Evolutionary conservation across 805 yeast genomes (phyloP).

Genomic region (Candida tammaniensis): DNA sequence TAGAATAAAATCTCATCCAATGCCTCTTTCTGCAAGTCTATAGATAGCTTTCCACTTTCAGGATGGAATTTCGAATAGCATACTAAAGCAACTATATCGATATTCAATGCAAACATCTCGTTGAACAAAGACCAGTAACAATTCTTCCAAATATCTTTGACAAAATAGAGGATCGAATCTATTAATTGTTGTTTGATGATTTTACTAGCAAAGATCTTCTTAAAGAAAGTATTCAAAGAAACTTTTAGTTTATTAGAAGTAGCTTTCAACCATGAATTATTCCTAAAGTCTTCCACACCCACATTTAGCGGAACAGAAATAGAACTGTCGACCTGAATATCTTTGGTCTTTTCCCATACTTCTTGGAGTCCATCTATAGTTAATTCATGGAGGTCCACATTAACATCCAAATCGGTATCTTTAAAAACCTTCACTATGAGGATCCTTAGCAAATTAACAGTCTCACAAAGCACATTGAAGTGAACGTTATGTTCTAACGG

Average conservation of each 20-base stretch:
- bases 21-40: constrained; percentile 7
- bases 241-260: constrained; percentile 37
- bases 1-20: constrained; percentile 6
- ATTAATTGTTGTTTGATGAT: constrained; percentile 22
- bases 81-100: constrained; percentile 27
- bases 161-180: constrained; percentile 21
- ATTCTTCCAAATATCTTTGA: constrained; percentile 16
- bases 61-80: constrained; percentile 8
- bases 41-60: constrained; percentile 8
- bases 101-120: constrained; percentile 26
- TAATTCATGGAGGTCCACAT: constrained; percentile 1
- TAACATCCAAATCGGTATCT: constrained; percentile 17
- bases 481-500: constrained; percentile 20
- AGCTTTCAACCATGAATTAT: constrained; percentile 34
- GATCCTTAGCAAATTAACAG: constrained; percentile 20
- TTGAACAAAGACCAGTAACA: constrained; percentile 32
- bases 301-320: neutral
- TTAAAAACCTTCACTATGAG: constrained; percentile 29
- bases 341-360: neutral
- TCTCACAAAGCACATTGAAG: constrained; percentile 17
- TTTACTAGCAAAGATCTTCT: constrained; percentile 20
- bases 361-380: constrained; percentile 1
- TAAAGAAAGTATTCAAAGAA: constrained; percentile 30
- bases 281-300: constrained; percentile 14
- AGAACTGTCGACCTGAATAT: neutral